These are phyloP conservation scores for Platanthera zijinensis DNA, from an alignment of 106 monocot genomes.

Conservation along the genomic window DNA sequence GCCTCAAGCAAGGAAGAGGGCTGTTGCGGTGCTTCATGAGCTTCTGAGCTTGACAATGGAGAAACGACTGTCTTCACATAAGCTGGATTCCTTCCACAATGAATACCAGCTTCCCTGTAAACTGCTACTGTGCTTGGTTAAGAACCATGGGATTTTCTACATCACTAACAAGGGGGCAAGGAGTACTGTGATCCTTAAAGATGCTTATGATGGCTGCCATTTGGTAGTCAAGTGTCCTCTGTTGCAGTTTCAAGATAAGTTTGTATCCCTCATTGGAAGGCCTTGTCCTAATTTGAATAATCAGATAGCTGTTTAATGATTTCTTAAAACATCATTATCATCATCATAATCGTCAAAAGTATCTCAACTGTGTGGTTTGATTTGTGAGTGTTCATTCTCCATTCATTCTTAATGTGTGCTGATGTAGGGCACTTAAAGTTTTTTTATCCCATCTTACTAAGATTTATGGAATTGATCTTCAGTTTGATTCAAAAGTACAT, in stretches of 20 bases:
- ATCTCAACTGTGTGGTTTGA: not conserved
- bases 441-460: no score
- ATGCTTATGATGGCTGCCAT: slow-evolving; percentile 60
- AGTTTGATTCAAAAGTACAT: no score
- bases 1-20: slow-evolving; percentile 76
- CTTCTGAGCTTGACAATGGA: slow-evolving; percentile 75
- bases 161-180: slow-evolving; percentile 86
- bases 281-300: slow-evolving; percentile 17
- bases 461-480: no score
- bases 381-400: not conserved
- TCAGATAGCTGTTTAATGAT: slow-evolving; percentile 15
- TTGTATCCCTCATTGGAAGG: slow-evolving; percentile 68
- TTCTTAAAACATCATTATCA: not conserved
- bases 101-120: slow-evolving; percentile 79
- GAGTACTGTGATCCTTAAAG: slow-evolving; percentile 91
- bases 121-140: slow-evolving; percentile 86
- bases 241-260: slow-evolving; percentile 59
- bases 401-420: not conserved
- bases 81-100: slow-evolving; percentile 77
- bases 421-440: no score
- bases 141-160: slow-evolving; percentile 96
- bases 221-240: slow-evolving; percentile 75
- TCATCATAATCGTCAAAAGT: not conserved
- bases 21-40: slow-evolving; percentile 83
- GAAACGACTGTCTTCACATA: slow-evolving; percentile 67